Evolutionary conservation across 179 eudicot genomes (phyloP), one percentile per base, ranked within the genome.

Genomic region (Silene noctiflora): DNA sequence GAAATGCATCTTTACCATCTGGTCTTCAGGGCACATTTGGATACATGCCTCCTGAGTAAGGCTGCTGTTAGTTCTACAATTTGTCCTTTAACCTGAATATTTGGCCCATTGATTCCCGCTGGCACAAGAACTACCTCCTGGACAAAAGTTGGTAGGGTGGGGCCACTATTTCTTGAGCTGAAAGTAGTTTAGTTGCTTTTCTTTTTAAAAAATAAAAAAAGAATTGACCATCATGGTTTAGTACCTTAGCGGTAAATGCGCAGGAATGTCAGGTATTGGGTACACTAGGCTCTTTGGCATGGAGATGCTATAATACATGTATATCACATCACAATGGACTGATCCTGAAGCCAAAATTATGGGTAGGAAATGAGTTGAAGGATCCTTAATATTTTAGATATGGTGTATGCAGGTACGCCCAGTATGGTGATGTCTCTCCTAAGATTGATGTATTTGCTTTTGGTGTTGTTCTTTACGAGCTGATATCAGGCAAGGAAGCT

Each of bases 11-110:
- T 77, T 67, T 84, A 42, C 86, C 83, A 8, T 85, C 90, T 4
- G 88, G 86, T 42, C 86, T 90, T 72, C 88, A 83, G 63, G 94
- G 94, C 35, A 90, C 94, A 67, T 88, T 86, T 82, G 94, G 94
- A 76, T 88, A 90, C 84, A 88, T 90, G 91, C 88, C 94, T 71
- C 91, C 91, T 8, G 94, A 90, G 94, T 88, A 87, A 84, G 91
- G 75, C 58, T 53, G 10, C 29, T n/a, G 61, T 69, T 25, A 19
- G 4, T 8, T 56, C 31, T 74, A 17, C 13, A 51, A 13, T 2
- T 19, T 8, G 31, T 2, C 70, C 13, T 0, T 14, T 3, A 46
- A 46, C 33, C 59, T 3, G 22, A 46, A 20, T 48, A 8, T 39
- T 39, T 42, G 72, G 14, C 48, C 21, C 72, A 20, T n/a, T 51